These are phyloP conservation scores for Ustilago loliicola DNA, from an alignment of 1,284 basidiomycete species.

Conservation along the genomic window DNA sequence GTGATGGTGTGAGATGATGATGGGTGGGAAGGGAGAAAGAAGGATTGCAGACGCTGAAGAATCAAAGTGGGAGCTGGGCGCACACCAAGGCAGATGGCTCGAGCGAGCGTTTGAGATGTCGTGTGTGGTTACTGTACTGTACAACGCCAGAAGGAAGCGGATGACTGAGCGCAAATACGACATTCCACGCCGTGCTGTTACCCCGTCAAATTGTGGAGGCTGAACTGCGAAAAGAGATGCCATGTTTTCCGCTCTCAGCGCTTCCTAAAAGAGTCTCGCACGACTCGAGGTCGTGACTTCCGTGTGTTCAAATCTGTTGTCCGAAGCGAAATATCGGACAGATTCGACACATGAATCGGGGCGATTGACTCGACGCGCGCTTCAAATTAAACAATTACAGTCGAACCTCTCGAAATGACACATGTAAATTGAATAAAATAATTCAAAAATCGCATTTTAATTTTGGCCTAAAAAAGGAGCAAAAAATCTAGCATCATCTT, in stretches of 20 bases:
- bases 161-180: conserved; percentile 16
- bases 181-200: not conserved
- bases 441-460: too few relatives aligned
- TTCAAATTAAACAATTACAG: too few relatives aligned
- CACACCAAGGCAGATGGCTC: not conserved
- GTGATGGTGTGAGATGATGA: not conserved
- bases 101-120: conserved; percentile 29
- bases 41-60: not conserved
- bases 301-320: not conserved
- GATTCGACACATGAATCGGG: not conserved
- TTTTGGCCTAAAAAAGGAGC: too few relatives aligned
- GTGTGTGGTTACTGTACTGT: too few relatives aligned
- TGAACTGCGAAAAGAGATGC: not conserved
- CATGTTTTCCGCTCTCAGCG: conserved; percentile 23
- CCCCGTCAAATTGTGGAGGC: conserved; percentile 18
- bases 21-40: not conserved
- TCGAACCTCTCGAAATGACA: too few relatives aligned
- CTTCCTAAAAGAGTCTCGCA: conserved; percentile 7
- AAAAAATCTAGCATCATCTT: too few relatives aligned
- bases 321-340: not conserved
- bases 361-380: conserved; percentile 4
- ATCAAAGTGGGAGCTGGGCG: not conserved
- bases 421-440: too few relatives aligned
- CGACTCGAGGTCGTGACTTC: conserved; percentile 3
- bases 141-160: too few relatives aligned